A percentile compares a stretch with the other conserved stretches of the same genome.
phyloP scores from a whole-genome alignment of 352 stramenopile genomes.

The Globisporangium echinulatum region DNA sequence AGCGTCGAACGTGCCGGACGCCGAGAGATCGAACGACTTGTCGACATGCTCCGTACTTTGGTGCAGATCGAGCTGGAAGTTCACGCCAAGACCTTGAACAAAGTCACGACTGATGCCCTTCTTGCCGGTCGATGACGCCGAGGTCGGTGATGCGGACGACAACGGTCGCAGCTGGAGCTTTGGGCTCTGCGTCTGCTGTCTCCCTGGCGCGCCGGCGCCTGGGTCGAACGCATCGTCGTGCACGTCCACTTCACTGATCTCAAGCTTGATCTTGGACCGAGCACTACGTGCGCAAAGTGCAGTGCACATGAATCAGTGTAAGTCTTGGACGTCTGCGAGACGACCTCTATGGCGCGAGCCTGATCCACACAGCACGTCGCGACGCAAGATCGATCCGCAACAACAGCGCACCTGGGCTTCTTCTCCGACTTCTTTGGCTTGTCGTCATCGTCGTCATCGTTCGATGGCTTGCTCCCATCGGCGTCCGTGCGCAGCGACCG shows the following conservation, averaged over 20 bases:
- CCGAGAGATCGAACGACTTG: conserved; percentile 74
- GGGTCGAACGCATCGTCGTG: conserved; percentile 17
- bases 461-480: conserved; percentile 13
- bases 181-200: conserved; percentile 38
- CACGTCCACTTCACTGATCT: conserved; percentile 48
- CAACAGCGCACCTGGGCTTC: conserved; percentile 28
- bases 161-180: conserved; percentile 27
- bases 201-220: conserved; percentile 14
- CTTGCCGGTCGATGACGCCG: conserved; percentile 36
- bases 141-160: conserved; percentile 30
- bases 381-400: background rate
- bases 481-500: conserved; percentile 43
- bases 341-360: too few species aligned
- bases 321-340: too few species aligned
- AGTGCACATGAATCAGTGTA: too few species aligned
- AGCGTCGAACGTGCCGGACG: conserved; percentile 75
- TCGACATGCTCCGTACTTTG: conserved; percentile 53
- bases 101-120: conserved; percentile 72
- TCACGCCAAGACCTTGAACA: conserved; percentile 48
- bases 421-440: conserved; percentile 40
- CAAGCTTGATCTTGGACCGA: conserved; percentile 66
- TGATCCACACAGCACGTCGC: background rate
- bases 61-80: conserved; percentile 72
- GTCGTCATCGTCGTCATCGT: conserved; percentile 19
- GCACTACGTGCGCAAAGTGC: conserved; percentile 11